Conservation (phyloP, 1,284 basidiomycete genomes). For the Baeospora myosura region DNA sequence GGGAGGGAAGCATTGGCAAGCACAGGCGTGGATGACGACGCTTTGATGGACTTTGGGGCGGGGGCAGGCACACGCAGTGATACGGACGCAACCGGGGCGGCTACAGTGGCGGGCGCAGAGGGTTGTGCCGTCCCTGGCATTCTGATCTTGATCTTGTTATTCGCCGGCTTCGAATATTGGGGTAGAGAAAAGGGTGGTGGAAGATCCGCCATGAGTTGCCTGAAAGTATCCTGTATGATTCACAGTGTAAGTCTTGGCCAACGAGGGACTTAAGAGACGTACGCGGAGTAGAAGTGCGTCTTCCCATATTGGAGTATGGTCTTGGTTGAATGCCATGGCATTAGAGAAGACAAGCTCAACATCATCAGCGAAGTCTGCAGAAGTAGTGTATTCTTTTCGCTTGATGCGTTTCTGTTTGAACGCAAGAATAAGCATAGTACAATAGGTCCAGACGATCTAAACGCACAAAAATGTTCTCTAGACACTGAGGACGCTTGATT, state of each 20-base stretch:
- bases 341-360: constrained; percentile 90
- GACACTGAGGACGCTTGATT: constrained; percentile 77
- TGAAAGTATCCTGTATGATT: constrained; percentile 57
- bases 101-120: constrained; percentile 14
- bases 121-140: constrained; percentile 37
- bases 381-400: constrained; percentile 60
- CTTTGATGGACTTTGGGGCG: too few relatives aligned
- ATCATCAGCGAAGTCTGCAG: constrained; percentile 74
- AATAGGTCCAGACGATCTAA: constrained; percentile 1
- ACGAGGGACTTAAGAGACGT: constrained; percentile 18
- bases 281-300: constrained; percentile 63
- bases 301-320: constrained; percentile 70
- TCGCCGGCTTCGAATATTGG: constrained; percentile 49
- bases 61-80: constrained; percentile 11
- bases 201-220: constrained; percentile 66
- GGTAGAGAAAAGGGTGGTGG: constrained; percentile 54
- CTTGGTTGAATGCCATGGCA: constrained; percentile 75
- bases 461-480: constrained; percentile 75
- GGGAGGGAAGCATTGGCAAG: background rate
- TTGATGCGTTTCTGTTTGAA: constrained; percentile 63
- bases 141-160: constrained; percentile 62
- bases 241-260: constrained; percentile 13
- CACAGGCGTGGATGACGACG: background rate
- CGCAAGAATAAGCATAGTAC: constrained; percentile 11
- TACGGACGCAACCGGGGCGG: constrained; percentile 8